phyloP scores from a whole-genome alignment of 345 rosid genomes.

The Excoecaria agallocha region DNA sequence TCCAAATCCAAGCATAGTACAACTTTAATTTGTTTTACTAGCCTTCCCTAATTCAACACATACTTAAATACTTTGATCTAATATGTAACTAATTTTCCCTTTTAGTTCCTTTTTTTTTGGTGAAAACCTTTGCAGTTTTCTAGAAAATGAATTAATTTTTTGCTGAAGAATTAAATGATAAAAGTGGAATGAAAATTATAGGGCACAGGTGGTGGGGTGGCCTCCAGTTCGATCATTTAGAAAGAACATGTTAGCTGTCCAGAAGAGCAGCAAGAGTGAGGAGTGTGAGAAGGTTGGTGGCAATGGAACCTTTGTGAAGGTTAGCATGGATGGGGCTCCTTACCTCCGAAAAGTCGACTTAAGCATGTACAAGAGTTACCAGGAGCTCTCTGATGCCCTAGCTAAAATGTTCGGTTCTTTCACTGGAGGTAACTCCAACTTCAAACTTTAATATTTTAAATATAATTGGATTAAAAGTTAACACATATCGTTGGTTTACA shows the following conservation, averaged over 20 bases:
- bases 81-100: too few species aligned
- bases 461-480: too few species aligned
- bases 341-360: conserved; percentile 87
- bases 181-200: conserved; percentile 21
- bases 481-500: too few species aligned
- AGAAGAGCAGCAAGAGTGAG: conserved; percentile 35
- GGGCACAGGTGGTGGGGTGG: conserved; percentile 97
- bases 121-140: too few species aligned
- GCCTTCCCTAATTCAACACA: too few species aligned
- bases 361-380: conserved; percentile 64
- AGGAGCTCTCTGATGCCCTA: conserved; percentile 63
- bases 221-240: conserved; percentile 88
- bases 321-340: conserved; percentile 93
- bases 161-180: not conserved
- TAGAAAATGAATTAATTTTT: too few species aligned
- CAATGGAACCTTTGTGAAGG: conserved; percentile 64
- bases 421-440: conserved; percentile 50
- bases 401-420: conserved; percentile 78
- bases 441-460: too few species aligned
- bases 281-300: conserved; percentile 26
- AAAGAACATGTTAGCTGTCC: conserved; percentile 59
- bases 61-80: too few species aligned
- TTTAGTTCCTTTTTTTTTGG: too few species aligned
- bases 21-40: too few species aligned
- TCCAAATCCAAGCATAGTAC: too few species aligned